Conservation (phyloP, 2,329 filamentous ascomycete genomes). For the Sporothrix protearum region DNA sequence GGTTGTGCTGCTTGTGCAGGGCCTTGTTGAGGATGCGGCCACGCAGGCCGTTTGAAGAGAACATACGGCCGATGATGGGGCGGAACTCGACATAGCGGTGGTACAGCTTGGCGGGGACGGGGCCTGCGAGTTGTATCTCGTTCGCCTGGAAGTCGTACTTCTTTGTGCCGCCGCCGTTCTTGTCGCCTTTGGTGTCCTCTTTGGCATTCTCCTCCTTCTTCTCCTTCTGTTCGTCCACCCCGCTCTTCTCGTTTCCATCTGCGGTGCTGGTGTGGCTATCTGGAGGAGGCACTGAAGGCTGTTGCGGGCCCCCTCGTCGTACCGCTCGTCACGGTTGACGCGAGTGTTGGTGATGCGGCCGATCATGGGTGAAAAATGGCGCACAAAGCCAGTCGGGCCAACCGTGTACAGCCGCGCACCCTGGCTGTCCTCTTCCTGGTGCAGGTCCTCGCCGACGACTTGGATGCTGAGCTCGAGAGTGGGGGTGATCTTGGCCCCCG, state of each 20-base stretch:
- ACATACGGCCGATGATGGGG: slow-evolving; percentile 86
- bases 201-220: slow-evolving; percentile 40
- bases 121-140: slow-evolving; percentile 81
- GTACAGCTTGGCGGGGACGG: slow-evolving; percentile 75
- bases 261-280: too few relatives aligned
- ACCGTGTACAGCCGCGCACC: slow-evolving; percentile 73
- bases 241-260: slow-evolving; percentile 37
- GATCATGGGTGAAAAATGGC: slow-evolving; percentile 85
- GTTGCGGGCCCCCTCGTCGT: slow-evolving; percentile 39
- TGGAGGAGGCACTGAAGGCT: not conserved
- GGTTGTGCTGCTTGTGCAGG: slow-evolving; percentile 82
- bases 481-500: slow-evolving; percentile 64
- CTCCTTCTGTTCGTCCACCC: slow-evolving; percentile 31
- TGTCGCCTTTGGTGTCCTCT: not conserved
- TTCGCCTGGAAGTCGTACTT: slow-evolving; percentile 77
- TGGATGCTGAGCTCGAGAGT: slow-evolving; percentile 69
- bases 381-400: slow-evolving; percentile 70
- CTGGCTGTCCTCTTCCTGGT: slow-evolving; percentile 59
- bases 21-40: slow-evolving; percentile 79
- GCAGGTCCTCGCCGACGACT: slow-evolving; percentile 55
- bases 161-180: not conserved
- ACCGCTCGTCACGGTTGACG: slow-evolving; percentile 57
- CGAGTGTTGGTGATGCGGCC: slow-evolving; percentile 74
- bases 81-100: slow-evolving; percentile 92
- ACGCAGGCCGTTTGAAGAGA: slow-evolving; percentile 70